Percentiles rank a stretch among this genome's conserved stretches.
phyloP scores from a whole-genome alignment of 345 rosid species.

The Corchorus capsularis region DNA sequence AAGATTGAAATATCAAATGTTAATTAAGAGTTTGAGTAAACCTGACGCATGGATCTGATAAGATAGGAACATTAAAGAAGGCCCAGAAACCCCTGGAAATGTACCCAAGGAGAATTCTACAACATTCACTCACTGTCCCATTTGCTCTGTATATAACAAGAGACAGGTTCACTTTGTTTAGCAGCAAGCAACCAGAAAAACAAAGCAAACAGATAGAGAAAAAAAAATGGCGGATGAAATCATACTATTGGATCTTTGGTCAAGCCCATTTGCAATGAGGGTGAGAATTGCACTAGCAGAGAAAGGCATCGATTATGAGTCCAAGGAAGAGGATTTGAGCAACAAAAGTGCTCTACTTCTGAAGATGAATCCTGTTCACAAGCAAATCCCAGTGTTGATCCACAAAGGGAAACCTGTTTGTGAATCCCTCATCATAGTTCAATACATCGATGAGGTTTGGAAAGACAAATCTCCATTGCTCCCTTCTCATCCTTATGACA shows the following conservation, averaged over 20 bases:
- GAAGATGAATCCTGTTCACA: conserved; percentile 8
- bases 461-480: neutral
- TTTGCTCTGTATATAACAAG: neutral
- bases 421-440: neutral
- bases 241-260: neutral
- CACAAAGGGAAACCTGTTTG: conserved; percentile 5
- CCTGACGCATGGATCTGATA: neutral
- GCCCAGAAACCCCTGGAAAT: neutral
- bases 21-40: neutral
- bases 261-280: neutral
- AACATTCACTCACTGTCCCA: neutral
- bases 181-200: neutral
- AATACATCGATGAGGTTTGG: conserved; percentile 3
- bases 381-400: neutral
- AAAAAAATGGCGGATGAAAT: neutral
- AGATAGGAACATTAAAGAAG: neutral
- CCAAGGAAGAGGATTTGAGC: conserved; percentile 9
- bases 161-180: neutral
- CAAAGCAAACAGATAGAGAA: neutral
- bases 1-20: neutral
- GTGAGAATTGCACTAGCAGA: neutral
- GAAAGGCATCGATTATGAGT: neutral
- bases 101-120: neutral
- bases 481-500: neutral
- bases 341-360: neutral